Percentiles rank a stretch among this genome's conserved stretches.
phyloP scores from a whole-genome alignment of 164 flowering plant species.

The Kalanchoe fedtschenkoi region DNA sequence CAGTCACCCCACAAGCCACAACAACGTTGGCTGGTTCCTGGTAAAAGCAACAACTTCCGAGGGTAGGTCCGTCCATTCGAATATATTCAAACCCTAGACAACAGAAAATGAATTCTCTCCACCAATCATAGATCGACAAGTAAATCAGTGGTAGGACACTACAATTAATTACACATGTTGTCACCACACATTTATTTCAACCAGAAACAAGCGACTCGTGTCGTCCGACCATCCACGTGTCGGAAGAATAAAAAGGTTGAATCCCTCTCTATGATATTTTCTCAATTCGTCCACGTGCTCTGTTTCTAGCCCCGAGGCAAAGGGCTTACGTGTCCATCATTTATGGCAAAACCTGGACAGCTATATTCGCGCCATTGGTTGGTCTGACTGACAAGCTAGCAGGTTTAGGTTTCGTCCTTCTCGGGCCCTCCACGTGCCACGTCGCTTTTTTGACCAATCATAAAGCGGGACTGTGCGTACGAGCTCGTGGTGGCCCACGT shows the following conservation, averaged over 20 bases:
- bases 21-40: not conserved
- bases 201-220: too few species aligned
- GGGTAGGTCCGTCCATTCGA: not conserved
- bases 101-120: not conserved
- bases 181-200: too few species aligned
- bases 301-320: not conserved
- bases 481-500: conserved; percentile 2
- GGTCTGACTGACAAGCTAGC: not conserved
- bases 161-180: not conserved
- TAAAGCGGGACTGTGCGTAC: not conserved
- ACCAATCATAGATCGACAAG: conserved; percentile 4
- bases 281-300: not conserved
- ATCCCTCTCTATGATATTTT: not conserved
- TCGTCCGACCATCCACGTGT: not conserved
- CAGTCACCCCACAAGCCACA: too few species aligned
- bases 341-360: not conserved
- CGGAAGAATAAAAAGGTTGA: not conserved
- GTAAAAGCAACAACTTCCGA: not conserved
- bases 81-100: not conserved
- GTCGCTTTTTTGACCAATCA: not conserved
- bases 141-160: not conserved
- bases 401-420: not conserved
- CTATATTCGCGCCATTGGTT: not conserved
- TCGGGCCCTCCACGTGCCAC: not conserved
- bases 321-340: not conserved